Evolutionary conservation across 306 rosid species (phyloP), one percentile per base, ranked within the genome.

Genomic region (Rosa chinensis): DNA sequence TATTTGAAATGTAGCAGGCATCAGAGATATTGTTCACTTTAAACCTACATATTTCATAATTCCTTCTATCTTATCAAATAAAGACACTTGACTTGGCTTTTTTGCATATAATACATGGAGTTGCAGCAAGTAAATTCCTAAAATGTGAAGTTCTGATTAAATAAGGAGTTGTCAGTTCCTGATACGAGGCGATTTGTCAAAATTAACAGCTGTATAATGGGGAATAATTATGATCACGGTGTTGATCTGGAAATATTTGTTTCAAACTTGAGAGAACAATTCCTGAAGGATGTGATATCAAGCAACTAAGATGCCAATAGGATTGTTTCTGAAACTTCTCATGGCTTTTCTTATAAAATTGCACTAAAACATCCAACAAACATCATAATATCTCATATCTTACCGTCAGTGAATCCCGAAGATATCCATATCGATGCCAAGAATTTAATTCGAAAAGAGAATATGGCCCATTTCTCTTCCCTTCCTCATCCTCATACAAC

Each of bases 391-490:
- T 28, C 81, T 42, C 39, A 76, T 61, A 87, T 72, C 93, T 84
- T 88, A 95, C 99, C 93, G 86, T 73, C 2, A 86, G 73, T 18
- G 91, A 83, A 83, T 95, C 98, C 79, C 72, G 85, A 73, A 95
- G 87, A 88, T 91, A 88, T 80, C 98, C 94, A 82, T 79, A 87
- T 71, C 45, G 87, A 87, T 91, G 87, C 98, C 93, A 91, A 62
- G 96, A 89, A 89, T 82, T 77, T 75, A 95, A 78, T 71, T 93
- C 91, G 10, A 74, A 76, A 78, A 95, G 89, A 49, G 98, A 89
- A 88, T 91, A 90, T 0, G 99, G 98, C 43, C 99, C 99, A 23
- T 78, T 89, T 76, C 89, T 93, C 78, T 62, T 86, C 55, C 96
- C 96, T 73, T 82, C 84, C 39, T 82, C 89, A 83, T 95, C 99